Percentiles rank a stretch among this genome's conserved stretches.
Conservation (phyloP, 371 early-diverging fungal species). For the Apophysomyces elegans region DNA sequence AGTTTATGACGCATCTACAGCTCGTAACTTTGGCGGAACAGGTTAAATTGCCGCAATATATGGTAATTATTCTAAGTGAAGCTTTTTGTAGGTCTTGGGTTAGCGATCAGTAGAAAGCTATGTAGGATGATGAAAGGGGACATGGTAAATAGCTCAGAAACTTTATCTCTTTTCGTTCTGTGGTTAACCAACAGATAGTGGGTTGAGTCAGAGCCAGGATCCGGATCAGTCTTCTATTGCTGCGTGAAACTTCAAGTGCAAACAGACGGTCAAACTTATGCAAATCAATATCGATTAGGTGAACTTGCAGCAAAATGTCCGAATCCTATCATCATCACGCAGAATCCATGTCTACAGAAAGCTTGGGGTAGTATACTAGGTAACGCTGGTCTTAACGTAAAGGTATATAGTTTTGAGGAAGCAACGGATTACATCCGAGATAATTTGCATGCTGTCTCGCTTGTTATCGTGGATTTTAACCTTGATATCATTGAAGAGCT, state of each 20-base stretch:
- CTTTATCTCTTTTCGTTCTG: not conserved
- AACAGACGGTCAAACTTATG: conserved; percentile 21
- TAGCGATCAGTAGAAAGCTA: conserved; percentile 54
- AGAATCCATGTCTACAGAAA: conserved; percentile 7
- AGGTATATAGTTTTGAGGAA: conserved; percentile 7
- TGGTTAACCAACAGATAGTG: conserved; percentile 19
- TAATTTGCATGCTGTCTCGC: not conserved
- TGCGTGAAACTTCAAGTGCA: conserved; percentile 33
- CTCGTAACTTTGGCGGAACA: conserved; percentile 59
- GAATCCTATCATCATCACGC: conserved; percentile 19
- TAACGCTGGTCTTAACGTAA: not conserved
- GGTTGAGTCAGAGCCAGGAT: conserved; percentile 51
- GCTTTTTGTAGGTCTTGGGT: conserved; percentile 35
- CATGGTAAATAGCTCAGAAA: conserved; percentile 28
- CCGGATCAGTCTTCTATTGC: conserved; percentile 53
- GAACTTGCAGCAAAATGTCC: conserved; percentile 16
- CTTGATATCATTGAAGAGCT: conserved; percentile 15
- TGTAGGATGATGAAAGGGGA: conserved; percentile 59
- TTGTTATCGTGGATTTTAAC: conserved; percentile 18
- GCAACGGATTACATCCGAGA: conserved; percentile 6
- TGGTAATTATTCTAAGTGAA: not conserved
- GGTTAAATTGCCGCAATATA: conserved; percentile 19
- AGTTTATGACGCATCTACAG: conserved; percentile 54
- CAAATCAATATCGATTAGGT: conserved; percentile 21
- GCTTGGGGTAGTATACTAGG: conserved; percentile 11